Evolutionary conservation across 2,329 filamentous ascomycete species (phyloP).

Genomic region (Tolypocladium endophyticum): DNA sequence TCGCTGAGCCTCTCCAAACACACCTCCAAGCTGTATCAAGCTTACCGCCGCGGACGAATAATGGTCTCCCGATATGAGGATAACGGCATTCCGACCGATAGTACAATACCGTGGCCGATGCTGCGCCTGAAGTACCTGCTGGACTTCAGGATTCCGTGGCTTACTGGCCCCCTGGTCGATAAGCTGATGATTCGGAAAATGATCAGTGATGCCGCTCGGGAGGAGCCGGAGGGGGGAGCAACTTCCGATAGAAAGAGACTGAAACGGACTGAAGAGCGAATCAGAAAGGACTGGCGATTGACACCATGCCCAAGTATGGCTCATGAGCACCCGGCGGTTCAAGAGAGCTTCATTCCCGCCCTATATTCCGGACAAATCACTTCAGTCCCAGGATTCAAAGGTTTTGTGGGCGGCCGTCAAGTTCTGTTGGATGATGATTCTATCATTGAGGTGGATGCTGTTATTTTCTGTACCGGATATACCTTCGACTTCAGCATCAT

Average conservation of each 20-base stretch:
- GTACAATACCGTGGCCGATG: slow-evolving; percentile 1
- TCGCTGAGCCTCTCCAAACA: slow-evolving; percentile 20
- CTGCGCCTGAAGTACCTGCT: slow-evolving; percentile 3
- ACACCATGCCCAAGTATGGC: slow-evolving; percentile 2
- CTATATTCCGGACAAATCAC: background rate
- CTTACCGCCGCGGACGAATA: slow-evolving; percentile 14
- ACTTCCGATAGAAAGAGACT: background rate
- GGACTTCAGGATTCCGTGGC: slow-evolving; percentile 1
- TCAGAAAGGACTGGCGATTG: slow-evolving; percentile 1
- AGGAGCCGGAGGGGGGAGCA: background rate
- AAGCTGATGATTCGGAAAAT: slow-evolving; percentile 1
- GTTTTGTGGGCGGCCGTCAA: slow-evolving; percentile 7
- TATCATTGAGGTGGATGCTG: slow-evolving; percentile 18
- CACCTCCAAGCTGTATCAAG: slow-evolving; percentile 10
- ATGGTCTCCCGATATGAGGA: slow-evolving; percentile 8
- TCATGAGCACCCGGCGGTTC: slow-evolving; percentile 3
- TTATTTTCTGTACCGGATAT: slow-evolving; percentile 28
- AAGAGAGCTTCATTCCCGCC: slow-evolving; percentile 1
- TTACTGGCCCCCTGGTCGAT: background rate
- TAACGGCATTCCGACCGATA: slow-evolving; percentile 2
- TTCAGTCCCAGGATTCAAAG: slow-evolving; percentile 1
- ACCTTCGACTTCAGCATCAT: slow-evolving; percentile 17
- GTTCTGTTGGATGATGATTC: slow-evolving; percentile 20
- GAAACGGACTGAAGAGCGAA: background rate
- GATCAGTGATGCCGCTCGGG: slow-evolving; percentile 1